phyloP scores from a whole-genome alignment of 257 asterid species.

The Solanum habrochaites region DNA sequence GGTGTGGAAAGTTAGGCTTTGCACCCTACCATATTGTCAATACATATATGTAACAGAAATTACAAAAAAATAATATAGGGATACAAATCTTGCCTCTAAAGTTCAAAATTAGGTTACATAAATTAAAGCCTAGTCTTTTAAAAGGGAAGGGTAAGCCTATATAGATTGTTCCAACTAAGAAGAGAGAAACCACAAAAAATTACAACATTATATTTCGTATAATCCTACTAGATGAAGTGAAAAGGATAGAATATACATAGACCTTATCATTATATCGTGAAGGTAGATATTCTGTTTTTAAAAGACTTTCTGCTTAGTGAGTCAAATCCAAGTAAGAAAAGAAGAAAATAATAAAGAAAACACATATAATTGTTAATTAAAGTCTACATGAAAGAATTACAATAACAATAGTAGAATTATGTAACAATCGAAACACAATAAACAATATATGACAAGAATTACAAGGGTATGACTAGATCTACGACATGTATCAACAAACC shows the following conservation, averaged over 20 bases:
- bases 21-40: no score
- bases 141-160: not conserved
- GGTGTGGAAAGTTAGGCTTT: no score
- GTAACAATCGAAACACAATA: no score
- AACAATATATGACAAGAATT: no score
- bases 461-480: no score
- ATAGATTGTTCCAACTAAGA: not conserved
- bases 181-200: not conserved
- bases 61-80: not conserved
- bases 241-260: rapidly evolving
- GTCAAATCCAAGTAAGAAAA: not conserved
- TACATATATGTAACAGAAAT: no score
- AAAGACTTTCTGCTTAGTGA: not conserved
- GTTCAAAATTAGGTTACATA: not conserved
- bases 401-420: no score
- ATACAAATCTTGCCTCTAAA: not conserved
- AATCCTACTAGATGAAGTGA: not conserved
- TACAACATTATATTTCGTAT: no score
- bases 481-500: no score
- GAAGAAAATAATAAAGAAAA: not conserved
- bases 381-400: not conserved
- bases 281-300: not conserved
- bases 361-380: no score
- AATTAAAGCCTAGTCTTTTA: not conserved
- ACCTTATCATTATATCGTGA: no score